Base-by-base conservation (phyloP, 2,329 filamentous ascomycete species). In the Neopestalotiopsis clavispora region DNA sequence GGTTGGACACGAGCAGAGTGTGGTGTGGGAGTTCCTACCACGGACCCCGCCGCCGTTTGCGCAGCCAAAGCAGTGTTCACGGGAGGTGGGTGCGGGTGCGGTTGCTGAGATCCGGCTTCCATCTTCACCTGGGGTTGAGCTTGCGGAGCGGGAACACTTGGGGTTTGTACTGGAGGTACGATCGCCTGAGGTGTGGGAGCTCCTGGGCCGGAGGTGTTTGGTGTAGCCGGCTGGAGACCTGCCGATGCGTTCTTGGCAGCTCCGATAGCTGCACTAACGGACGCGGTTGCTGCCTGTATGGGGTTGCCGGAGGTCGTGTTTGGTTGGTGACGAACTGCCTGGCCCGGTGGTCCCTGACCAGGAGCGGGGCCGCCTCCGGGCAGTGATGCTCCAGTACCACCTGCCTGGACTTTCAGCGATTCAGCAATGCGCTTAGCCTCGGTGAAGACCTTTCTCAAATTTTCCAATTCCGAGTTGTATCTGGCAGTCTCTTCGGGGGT, bases 21-120 rank as follows among this genome's bases (percentile, higher is more conserved):
- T 67, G 87, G 85, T 0, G 84, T 86, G 28, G 86, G 85, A 7
- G 85, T 85, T 67, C 84, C 83, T 56, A 79, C 80, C 0, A 82
- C 81, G 28, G 79, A 78, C 69, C 85, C 73, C 56, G 83, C 79
- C 3, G 75, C 74, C 1, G 81, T 72, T 45, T 75, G 74, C 5
- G 81, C 78, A 13, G 83, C 79, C 49, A 87, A 77, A 3, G 82
- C 79, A 0, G 85, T 84, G 70, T 88, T 88, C 60, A 86, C 80
- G 9, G 86, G 84, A 1, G 81, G 79, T 3, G 82, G 82, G 10
- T 30, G 57, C 4, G 82, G 82, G 10, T 30, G 57, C 40, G 81
- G 80, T 10, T 77, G 74, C 38, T 74, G 74, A 14, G 67, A 52
- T 59, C 74, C 72, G 72, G 78, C 61, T 68, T 84, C 81, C 32